Conservation (phyloP, 2,329 filamentous ascomycete genomes). For the Botrytis pseudocinerea region DNA sequence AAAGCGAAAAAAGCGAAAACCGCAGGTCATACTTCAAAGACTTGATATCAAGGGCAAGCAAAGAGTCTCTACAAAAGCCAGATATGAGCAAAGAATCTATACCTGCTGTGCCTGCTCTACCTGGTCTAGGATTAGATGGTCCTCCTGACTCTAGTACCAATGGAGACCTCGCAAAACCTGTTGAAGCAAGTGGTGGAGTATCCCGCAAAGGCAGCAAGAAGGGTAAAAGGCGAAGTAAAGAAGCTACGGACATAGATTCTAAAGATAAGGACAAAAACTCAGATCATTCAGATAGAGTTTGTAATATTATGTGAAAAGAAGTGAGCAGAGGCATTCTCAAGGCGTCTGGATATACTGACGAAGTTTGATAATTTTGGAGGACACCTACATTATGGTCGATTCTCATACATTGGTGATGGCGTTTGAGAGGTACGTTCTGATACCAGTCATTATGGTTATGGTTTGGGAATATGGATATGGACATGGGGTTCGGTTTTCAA, state of each 20-base stretch:
- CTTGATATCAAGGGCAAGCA: slow-evolving; percentile 37
- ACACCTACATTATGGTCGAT: not conserved
- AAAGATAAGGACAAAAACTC: slow-evolving; percentile 33
- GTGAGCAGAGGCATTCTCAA: not conserved
- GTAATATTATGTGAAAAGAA: slow-evolving; percentile 47
- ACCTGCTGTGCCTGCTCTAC: slow-evolving; percentile 11
- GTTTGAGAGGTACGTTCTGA: not conserved
- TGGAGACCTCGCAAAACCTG: slow-evolving; percentile 14
- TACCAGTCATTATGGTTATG: not conserved
- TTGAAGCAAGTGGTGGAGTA: not conserved
- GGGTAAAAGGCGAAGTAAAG: slow-evolving; percentile 33
- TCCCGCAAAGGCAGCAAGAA: slow-evolving; percentile 22
- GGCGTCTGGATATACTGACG: not conserved
- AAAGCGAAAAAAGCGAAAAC: slow-evolving; percentile 58
- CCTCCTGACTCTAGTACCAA: slow-evolving; percentile 24
- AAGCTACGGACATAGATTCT: slow-evolving; percentile 28
- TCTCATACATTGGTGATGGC: slow-evolving; percentile 7
- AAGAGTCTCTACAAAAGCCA: slow-evolving; percentile 34
- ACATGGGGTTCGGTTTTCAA: not conserved
- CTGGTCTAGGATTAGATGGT: slow-evolving; percentile 7
- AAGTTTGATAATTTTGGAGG: not conserved
- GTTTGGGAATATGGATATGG: not conserved
- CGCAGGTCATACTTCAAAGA: slow-evolving; percentile 57
- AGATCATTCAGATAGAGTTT: slow-evolving; percentile 49
- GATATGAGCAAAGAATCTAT: slow-evolving; percentile 20